phyloP scores from a whole-genome alignment of 495 filamentous ascomycete species.

The Clavariopsis aquatica region DNA sequence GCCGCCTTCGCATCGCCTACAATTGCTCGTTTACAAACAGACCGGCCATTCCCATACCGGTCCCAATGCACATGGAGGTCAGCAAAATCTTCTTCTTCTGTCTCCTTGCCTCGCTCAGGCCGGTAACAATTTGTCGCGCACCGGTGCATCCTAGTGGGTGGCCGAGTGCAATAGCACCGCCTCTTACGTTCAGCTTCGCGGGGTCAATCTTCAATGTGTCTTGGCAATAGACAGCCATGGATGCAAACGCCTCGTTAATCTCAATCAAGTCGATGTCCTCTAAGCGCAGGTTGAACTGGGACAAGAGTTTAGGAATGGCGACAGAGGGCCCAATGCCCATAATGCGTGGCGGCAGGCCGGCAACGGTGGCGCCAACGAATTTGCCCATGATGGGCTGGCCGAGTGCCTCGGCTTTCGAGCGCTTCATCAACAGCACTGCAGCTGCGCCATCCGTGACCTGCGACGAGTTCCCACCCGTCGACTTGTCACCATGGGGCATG shows the following conservation, averaged over 20 bases:
- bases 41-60: constrained; percentile 46
- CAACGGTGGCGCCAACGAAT: constrained; percentile 87
- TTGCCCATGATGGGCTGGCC: constrained; percentile 92
- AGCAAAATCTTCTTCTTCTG: constrained; percentile 49
- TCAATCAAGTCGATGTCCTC: constrained; percentile 87
- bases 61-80: constrained; percentile 49
- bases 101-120: constrained; percentile 69
- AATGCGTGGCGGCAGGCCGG: constrained; percentile 84
- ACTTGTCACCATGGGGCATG: constrained; percentile 80
- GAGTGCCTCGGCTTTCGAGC: constrained; percentile 81
- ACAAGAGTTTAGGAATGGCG: constrained; percentile 90
- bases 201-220: constrained; percentile 74
- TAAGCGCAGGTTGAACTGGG: constrained; percentile 74
- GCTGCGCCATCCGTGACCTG: constrained; percentile 97
- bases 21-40: constrained; percentile 47
- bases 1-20: constrained; percentile 17
- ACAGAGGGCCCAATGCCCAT: constrained; percentile 97
- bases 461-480: constrained; percentile 91
- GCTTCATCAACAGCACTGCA: constrained; percentile 89
- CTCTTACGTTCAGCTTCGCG: constrained; percentile 86
- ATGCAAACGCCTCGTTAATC: constrained; percentile 96
- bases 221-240: constrained; percentile 93
- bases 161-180: constrained; percentile 89
- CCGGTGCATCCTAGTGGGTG: constrained; percentile 94
- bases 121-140: constrained; percentile 73